Percentiles rank a stretch among this genome's conserved stretches.
Conservation (phyloP, 2,329 filamentous ascomycete genomes). For the Juglanconis sp. region DNA sequence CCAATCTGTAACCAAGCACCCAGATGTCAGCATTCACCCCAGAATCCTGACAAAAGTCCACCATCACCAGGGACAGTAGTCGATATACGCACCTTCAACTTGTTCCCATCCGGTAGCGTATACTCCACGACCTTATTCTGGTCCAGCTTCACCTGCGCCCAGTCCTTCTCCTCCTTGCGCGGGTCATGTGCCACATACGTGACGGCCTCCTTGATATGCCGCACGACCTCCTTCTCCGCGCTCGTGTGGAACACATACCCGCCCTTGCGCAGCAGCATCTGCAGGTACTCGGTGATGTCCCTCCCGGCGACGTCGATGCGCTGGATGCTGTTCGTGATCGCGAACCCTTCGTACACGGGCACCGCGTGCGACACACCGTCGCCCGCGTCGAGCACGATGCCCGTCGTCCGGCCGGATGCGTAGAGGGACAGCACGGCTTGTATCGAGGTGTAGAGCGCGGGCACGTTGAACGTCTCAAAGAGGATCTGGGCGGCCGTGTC, state of each 20-base stretch:
- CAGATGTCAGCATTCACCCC: neutral
- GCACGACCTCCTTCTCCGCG: conserved; percentile 98
- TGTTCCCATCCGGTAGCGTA: conserved; percentile 85
- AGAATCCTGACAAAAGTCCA: neutral
- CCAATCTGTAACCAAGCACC: conserved; percentile 61
- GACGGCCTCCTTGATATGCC: conserved; percentile 92
- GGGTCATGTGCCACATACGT: conserved; percentile 90
- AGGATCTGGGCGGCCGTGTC: conserved; percentile 96
- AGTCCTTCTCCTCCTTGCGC: conserved; percentile 94
- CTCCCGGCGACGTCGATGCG: conserved; percentile 94
- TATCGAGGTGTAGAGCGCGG: conserved; percentile 92
- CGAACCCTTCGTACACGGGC: conserved; percentile 96
- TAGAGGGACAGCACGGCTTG: conserved; percentile 96
- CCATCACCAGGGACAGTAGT: neutral
- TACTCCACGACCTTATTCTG: conserved; percentile 82
- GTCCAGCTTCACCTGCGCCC: conserved; percentile 75
- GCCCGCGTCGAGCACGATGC: conserved; percentile 90
- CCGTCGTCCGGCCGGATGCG: conserved; percentile 91
- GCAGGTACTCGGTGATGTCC: conserved; percentile 94
- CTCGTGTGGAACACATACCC: conserved; percentile 96
- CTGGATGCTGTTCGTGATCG: conserved; percentile 91
- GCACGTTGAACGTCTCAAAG: conserved; percentile 98
- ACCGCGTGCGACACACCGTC: conserved; percentile 97
- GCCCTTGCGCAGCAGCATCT: conserved; percentile 84
- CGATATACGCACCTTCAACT: conserved; percentile 67